Base-by-base conservation (phyloP, 2,329 filamentous ascomycete species). In the Apiospora hydei region DNA sequence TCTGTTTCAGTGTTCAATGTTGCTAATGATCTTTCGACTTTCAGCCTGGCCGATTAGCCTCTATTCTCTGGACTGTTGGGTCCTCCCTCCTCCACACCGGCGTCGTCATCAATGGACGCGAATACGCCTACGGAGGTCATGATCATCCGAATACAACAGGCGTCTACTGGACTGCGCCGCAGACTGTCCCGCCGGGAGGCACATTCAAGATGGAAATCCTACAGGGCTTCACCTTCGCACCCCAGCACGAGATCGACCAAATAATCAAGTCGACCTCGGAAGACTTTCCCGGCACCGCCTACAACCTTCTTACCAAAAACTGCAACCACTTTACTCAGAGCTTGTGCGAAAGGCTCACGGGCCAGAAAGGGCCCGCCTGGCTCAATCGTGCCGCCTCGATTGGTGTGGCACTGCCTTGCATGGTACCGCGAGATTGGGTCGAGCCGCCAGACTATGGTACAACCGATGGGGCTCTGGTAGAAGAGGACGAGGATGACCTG, bases 311-410 rank as follows among this genome's bases (percentile, higher is more conserved):
- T 64, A 94, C 91, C 26, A 91, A 91, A 77, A 97, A 97, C 82
- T 97, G 94, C 87, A 97, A 97, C 81, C 94, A 97, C 81, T 97
- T 97, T 80, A 96, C 94, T 2, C 90, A 90, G 26, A 90, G 92
- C 77, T 87, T 97, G 24, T 95, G 93, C 82, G 86, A 92, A 80
- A 89, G 89, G 75, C 86, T 97, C 71, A 96, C 93, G 1, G 90
- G 91, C 7, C 88, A 89, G 66, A 84, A 90, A 0, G 93, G 92
- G 0, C 94, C 94, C 0, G 83, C 82, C 24, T 97, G 94, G 92
- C 84, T 97, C 70, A 97, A 97, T 78, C 89, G 94, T 71, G 94
- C 94, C 1, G 94, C 94, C n/a, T 92, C 89, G 76, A 94, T 97
- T 74, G 94, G 94, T 51, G 88, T 95, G 69, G 92, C 92, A 16